phyloP scores from a whole-genome alignment of 148 eudicot species.

The Diospyros kaki region DNA sequence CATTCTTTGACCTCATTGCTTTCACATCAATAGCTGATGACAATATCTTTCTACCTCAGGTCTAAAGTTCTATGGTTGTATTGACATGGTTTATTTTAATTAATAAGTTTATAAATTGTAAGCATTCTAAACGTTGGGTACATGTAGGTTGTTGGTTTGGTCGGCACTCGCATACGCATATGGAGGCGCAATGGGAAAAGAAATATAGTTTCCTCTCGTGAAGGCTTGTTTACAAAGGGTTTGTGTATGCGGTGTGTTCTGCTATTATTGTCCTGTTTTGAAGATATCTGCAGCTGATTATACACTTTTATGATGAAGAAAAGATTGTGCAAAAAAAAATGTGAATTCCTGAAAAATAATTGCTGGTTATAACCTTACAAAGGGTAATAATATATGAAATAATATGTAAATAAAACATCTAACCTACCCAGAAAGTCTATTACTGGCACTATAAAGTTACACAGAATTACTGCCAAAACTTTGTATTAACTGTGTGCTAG shows the following conservation, averaged over 20 bases:
- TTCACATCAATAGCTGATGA: neutral
- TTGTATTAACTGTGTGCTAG: neutral
- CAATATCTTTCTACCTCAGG: neutral
- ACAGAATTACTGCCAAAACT: neutral
- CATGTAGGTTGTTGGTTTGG: conserved; percentile 73
- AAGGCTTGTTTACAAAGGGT: conserved; percentile 60
- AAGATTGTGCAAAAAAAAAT: no score
- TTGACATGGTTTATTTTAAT: neutral
- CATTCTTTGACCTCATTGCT: conserved; percentile 4
- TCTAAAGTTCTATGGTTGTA: neutral
- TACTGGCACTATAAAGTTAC: neutral
- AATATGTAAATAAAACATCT: neutral
- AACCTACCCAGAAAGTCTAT: neutral
- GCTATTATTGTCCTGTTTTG: conserved; percentile 5
- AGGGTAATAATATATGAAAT: neutral
- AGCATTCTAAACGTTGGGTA: neutral
- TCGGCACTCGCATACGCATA: conserved; percentile 73
- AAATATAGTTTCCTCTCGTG: conserved; percentile 61
- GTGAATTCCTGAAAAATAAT: no score
- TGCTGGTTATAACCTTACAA: neutral
- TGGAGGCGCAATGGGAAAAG: conserved; percentile 64
- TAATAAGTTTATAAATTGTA: neutral
- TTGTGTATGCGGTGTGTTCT: conserved; percentile 67
- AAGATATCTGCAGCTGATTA: neutral
- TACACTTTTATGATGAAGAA: no score